Base-by-base conservation (phyloP, 306 rosid genomes). In the Echinosophora koreensis region DNA sequence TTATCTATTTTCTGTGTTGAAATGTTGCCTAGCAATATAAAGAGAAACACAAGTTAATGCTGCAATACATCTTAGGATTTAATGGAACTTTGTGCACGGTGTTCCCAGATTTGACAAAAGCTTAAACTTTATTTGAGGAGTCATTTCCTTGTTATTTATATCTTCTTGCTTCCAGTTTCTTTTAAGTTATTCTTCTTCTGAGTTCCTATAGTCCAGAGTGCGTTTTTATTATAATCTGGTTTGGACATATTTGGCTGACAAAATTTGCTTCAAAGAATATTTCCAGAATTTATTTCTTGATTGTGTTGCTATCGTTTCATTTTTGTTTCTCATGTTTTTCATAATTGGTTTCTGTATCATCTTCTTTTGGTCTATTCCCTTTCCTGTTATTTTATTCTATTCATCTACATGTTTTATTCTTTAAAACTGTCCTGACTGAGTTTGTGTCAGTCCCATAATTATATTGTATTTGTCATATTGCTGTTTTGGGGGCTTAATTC, bases 401-500 rank as follows among this genome's bases (percentile, higher is more conserved):
- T 63, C 46, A 28, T 66, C 56, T 37, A 7, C 27, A n/a, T 52
- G 63, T 49, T 38, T 57, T 69, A 15, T 75, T 28, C 35, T 17
- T 12, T 28, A 49, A 13, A 61, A 52, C 22, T 68, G 39, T 76
- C 46, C 35, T 65, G 17, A 54, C 32, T 57, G 56, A 27, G 72
- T 49, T 42, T 66, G 58, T 75, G 14, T 55, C 61, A 35, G 18
- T 71, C 34, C 60, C 12, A 5, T 71, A 64, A 13, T 71, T 76
- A 37, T 70, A 50, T 39, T 76, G 44, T 70, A 50, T 39, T 77
- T 71, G 66, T 14, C 4, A 7, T 62, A 67, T 35, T 16, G 15
- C 28, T 82, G 52, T 49, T 44, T 65, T 46, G 66, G 68, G 62
- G 39, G 58, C 69, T 49, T 60, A 61, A 59, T 77, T 66, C 8